A percentile compares a stretch with the other conserved stretches of the same genome.
Conservation (phyloP, 805 yeast species). For the Candida piceae region DNA sequence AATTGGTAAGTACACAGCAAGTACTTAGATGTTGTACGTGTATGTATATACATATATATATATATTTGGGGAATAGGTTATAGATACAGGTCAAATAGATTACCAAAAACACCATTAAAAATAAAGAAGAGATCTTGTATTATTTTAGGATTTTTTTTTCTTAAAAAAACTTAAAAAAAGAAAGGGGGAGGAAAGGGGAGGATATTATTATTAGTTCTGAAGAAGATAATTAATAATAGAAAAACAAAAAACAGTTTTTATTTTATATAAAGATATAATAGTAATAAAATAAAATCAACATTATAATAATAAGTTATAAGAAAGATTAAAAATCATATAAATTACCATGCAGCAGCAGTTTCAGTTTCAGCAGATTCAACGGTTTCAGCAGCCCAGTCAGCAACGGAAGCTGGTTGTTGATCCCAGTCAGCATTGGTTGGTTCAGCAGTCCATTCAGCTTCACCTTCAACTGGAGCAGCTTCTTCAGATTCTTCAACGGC, state of each 20-base stretch:
- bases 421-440: slow-evolving; percentile 74
- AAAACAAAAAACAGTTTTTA: background rate
- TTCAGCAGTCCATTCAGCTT: slow-evolving; percentile 57
- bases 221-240: background rate
- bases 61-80: too few species aligned
- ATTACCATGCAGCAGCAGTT: slow-evolving; percentile 33
- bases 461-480: slow-evolving; percentile 58
- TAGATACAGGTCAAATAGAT: too few species aligned
- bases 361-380: slow-evolving; percentile 55
- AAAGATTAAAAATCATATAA: slow-evolving; percentile 13
- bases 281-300: slow-evolving; percentile 1
- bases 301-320: slow-evolving; percentile 3
- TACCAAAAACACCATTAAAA: too few species aligned
- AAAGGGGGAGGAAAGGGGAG: background rate
- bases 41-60: too few species aligned
- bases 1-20: too few species aligned
- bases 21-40: too few species aligned
- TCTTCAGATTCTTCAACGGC: slow-evolving; percentile 60
- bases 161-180: background rate
- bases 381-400: slow-evolving; percentile 53
- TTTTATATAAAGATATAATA: background rate
- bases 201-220: background rate
- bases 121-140: background rate
- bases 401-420: slow-evolving; percentile 46
- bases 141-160: background rate